Conservation (phyloP, 192 early-diverging fungal genomes). For the Gryganskiella cystojenkinii region DNA sequence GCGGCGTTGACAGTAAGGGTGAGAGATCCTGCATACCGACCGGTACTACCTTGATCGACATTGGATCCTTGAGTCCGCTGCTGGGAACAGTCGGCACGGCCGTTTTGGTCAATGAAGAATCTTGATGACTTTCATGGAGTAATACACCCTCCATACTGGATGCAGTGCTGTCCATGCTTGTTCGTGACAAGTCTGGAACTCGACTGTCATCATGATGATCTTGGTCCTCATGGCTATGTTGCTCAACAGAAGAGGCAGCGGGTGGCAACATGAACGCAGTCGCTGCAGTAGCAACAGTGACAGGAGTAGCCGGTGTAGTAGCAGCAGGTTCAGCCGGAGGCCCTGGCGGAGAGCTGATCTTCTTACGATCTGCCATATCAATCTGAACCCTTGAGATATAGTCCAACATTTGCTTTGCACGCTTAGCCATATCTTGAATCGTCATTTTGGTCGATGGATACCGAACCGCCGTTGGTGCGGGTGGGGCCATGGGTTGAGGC, state of each 20-base stretch:
- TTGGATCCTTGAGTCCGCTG: conserved; percentile 4
- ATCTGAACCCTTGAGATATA: conserved; percentile 66
- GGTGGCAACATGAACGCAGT: conserved; percentile 12
- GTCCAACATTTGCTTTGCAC: conserved; percentile 74
- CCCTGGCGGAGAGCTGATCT: conserved; percentile 15
- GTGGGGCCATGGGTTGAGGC: conserved; percentile 38
- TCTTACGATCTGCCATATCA: conserved; percentile 55
- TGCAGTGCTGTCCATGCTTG: conserved; percentile 37
- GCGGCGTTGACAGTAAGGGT: conserved; percentile 37
- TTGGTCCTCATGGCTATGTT: neutral
- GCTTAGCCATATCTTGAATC: conserved; percentile 72
- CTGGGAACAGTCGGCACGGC: neutral
- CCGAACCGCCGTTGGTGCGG: conserved; percentile 63
- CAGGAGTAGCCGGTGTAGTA: neutral
- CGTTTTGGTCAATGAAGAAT: no score
- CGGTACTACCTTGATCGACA: conserved; percentile 40
- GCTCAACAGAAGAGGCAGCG: neutral
- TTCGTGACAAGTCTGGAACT: conserved; percentile 34
- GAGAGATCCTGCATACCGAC: neutral
- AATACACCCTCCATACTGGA: conserved; percentile 16
- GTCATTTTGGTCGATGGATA: conserved; percentile 65
- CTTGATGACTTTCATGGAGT: conserved; percentile 12
- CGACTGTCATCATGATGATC: conserved; percentile 34
- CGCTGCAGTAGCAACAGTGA: neutral
- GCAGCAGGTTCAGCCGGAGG: no score